These are phyloP conservation scores for Phyllostachys edulis DNA, from an alignment of 176 grass and related monocot species.

Conservation along the genomic window DNA sequence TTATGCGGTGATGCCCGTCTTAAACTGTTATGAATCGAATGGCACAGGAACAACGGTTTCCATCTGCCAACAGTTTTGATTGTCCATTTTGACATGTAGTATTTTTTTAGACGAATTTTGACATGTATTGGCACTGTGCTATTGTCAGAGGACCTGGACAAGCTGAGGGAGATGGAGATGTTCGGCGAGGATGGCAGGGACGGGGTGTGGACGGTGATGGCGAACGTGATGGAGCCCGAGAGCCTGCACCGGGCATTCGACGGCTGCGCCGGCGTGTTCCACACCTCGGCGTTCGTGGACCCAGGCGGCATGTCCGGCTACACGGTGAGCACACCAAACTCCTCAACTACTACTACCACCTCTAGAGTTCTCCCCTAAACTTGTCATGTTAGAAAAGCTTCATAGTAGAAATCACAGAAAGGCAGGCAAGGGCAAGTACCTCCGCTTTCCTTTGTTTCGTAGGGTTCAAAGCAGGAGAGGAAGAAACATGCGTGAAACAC, in stretches of 20 bases:
- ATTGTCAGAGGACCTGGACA: constrained; percentile 90
- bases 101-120: background rate
- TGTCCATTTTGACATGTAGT: background rate
- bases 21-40: background rate
- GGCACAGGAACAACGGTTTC: background rate
- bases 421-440: background rate
- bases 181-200: constrained; percentile 88
- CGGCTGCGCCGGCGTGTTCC: constrained; percentile 85
- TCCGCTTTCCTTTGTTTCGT: background rate
- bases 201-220: constrained; percentile 91
- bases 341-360: background rate
- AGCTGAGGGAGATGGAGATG: constrained; percentile 97
- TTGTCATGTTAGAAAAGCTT: background rate
- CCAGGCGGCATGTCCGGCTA: constrained; percentile 86
- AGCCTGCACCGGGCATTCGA: constrained; percentile 80
- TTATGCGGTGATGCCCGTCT: background rate
- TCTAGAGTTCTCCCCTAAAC: background rate
- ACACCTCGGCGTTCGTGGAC: constrained; percentile 89
- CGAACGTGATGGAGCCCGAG: constrained; percentile 78
- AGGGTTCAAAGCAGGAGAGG: background rate
- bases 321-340: constrained; percentile 47
- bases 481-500: background rate
- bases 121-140: background rate
- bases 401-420: background rate
- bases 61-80: background rate